phyloP scores from a whole-genome alignment of 2,329 filamentous ascomycete species.

The Paecilomyces dactylethromorphus region DNA sequence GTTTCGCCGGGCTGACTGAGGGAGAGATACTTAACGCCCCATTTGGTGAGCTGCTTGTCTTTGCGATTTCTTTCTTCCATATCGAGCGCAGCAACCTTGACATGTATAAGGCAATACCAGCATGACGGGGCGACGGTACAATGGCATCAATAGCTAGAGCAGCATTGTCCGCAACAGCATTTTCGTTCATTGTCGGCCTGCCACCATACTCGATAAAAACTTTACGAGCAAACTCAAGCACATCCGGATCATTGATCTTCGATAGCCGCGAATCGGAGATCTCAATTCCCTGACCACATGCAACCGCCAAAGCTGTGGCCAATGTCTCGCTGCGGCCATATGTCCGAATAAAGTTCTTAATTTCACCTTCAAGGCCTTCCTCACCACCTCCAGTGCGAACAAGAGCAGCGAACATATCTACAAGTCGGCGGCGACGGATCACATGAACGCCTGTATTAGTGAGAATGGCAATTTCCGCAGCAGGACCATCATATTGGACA shows the following conservation, averaged over 20 bases:
- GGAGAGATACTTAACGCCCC: constrained; percentile 60
- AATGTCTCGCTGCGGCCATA: constrained; percentile 88
- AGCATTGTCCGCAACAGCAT: constrained; percentile 54
- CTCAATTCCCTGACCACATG: constrained; percentile 87
- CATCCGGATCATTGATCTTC: constrained; percentile 70
- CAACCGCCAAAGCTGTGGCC: constrained; percentile 85
- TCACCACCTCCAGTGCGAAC: constrained; percentile 63
- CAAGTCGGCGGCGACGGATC: constrained; percentile 72
- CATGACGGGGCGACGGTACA: constrained; percentile 78
- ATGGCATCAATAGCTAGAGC: constrained; percentile 73
- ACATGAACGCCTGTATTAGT: constrained; percentile 88
- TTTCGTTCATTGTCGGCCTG: constrained; percentile 76
- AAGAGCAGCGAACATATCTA: constrained; percentile 84
- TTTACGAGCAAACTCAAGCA: constrained; percentile 75
- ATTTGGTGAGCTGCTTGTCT: constrained; percentile 46
- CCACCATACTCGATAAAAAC: constrained; percentile 92
- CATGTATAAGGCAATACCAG: constrained; percentile 81
- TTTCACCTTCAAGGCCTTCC: constrained; percentile 72
- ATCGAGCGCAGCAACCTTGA: constrained; percentile 80
- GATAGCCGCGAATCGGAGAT: constrained; percentile 64
- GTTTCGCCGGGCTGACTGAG: constrained; percentile 59
- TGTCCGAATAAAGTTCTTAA: constrained; percentile 73
- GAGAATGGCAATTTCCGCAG: constrained; percentile 80
- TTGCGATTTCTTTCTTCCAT: constrained; percentile 75
- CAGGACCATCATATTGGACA: constrained; percentile 82